These are phyloP conservation scores for Silene coronaria DNA, from an alignment of 179 eudicot genomes.

Conservation along the genomic window DNA sequence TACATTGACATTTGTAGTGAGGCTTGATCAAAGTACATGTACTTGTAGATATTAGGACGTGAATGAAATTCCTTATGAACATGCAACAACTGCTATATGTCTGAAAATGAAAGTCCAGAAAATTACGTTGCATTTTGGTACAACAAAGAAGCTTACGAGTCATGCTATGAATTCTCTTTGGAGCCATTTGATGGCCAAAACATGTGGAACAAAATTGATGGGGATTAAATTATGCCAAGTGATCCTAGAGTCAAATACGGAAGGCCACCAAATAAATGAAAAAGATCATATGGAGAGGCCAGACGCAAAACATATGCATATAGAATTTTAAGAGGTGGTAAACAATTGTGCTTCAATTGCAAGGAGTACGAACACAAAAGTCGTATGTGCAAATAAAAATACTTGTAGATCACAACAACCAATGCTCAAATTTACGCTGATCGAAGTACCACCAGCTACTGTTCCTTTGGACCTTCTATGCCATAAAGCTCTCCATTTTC, in stretches of 20 bases:
- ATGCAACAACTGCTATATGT: not conserved
- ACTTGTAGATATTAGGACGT: not conserved
- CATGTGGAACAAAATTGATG: not conserved
- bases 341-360: not conserved
- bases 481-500: too few relatives aligned
- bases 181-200: not conserved
- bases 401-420: too few relatives aligned
- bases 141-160: not conserved
- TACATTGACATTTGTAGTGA: not conserved
- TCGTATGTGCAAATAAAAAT: not conserved
- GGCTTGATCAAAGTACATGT: not conserved
- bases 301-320: not conserved
- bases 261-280: slow-evolving; percentile 4
- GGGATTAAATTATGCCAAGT: not conserved
- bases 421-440: too few relatives aligned
- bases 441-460: too few relatives aligned
- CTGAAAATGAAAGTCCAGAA: not conserved
- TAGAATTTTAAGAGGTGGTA: not conserved
- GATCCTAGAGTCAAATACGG: not conserved
- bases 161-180: too few relatives aligned
- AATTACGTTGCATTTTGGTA: not conserved
- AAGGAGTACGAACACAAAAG: not conserved
- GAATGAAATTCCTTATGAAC: too few relatives aligned
- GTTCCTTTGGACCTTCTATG: too few relatives aligned
- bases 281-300: slow-evolving; percentile 1